Base-by-base conservation (phyloP, 2,329 filamentous ascomycete species). In the Aspergillus ustus region DNA sequence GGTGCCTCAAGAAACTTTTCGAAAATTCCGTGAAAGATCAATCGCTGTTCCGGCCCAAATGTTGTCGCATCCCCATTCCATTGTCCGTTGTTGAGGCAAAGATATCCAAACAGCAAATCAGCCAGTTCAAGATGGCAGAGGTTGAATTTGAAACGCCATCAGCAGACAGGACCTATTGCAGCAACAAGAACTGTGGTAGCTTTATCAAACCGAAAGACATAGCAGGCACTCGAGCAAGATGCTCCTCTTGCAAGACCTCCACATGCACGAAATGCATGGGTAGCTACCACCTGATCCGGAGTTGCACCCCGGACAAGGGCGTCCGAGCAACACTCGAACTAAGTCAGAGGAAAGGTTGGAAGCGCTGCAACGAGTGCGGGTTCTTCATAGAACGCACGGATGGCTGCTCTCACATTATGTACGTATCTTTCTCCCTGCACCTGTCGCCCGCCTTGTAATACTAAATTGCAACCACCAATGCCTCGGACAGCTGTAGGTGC, bases 401-500 rank as follows among this genome's bases (percentile, higher is more conserved):
- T 15, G 34, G 34, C 15, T 40, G 34, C 15, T 13, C 15, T 15
- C 34, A 40, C 11, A 40, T 40, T 11, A 40, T 15, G 34, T 40
- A 13, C 34, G 34, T 40, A 40, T 40, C 15, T 17, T 17, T 22
- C 22, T 19, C 19, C 48, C 2, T 20, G 22, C 25, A 4, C 13
- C 28, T 19, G n/a, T 20, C 20, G 6, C 34, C 9, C 20, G 6
- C 34, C 9, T n/a, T 29, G 52, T 7, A 4, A 31, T 46, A 15
- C 20, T 4, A 6, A 25, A 22, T 28, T 25, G 29, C 49, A 11
- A 53, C 22, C 48, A 28, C 52, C n/a, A 31, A 15, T 40, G 11
- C 6, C 3, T 5, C 20, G 2, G 25, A 44, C 37, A 62, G 60
- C n/a, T 62, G 60, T 40, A 48, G 46, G 19, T 62, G 60, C 22